Conservation (phyloP, 2,329 filamentous ascomycete genomes). For the Trichoderma lentiforme region DNA sequence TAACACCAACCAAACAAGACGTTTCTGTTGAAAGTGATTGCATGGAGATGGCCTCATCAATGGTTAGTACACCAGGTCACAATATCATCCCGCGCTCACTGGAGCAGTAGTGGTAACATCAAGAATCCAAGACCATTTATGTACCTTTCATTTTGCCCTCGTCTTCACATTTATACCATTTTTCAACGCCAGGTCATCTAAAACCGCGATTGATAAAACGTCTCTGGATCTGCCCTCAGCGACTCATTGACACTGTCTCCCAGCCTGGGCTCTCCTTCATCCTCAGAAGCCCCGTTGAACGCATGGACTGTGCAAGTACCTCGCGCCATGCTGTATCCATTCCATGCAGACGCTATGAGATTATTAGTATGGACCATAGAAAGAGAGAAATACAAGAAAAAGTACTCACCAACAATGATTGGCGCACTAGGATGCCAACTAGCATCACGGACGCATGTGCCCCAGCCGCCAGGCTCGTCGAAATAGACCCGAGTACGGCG, state of each 20-base stretch:
- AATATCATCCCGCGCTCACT: background rate
- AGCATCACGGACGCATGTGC: slow-evolving; percentile 79
- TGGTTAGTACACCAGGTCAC: background rate
- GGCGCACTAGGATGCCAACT: slow-evolving; percentile 88
- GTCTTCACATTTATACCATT: background rate
- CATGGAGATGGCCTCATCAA: background rate
- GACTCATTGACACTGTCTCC: slow-evolving; percentile 60
- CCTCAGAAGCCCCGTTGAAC: slow-evolving; percentile 64
- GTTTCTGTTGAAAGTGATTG: background rate
- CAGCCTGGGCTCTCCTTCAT: slow-evolving; percentile 60
- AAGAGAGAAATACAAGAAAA: background rate
- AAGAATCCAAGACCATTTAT: background rate
- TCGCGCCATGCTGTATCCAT: slow-evolving; percentile 67
- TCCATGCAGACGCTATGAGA: slow-evolving; percentile 71
- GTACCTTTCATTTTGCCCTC: background rate
- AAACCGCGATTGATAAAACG: slow-evolving; percentile 19
- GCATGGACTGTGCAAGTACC: slow-evolving; percentile 77
- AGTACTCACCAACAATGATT: slow-evolving; percentile 61
- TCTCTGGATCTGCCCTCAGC: slow-evolving; percentile 41
- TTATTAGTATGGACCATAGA: background rate
- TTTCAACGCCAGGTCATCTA: background rate
- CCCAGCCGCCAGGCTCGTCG: slow-evolving; percentile 60
- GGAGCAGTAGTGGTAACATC: background rate
- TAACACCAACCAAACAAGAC: background rate
- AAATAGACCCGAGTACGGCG: slow-evolving; percentile 54